Evolutionary conservation across 805 yeast genomes (phyloP), one percentile per base, ranked within the genome.

Genomic region (Vanderwaltozyma yarrowii): DNA sequence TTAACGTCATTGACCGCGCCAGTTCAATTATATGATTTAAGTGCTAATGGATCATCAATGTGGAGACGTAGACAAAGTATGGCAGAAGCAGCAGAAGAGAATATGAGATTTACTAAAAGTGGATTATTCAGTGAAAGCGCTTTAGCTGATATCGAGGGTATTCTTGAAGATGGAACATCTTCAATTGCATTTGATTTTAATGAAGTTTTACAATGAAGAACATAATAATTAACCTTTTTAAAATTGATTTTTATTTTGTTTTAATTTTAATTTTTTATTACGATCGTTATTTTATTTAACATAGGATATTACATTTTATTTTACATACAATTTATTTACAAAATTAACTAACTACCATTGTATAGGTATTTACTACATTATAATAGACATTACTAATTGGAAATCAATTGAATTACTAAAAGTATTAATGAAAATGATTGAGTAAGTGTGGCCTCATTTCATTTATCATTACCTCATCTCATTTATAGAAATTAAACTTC

Each of bases 51-150:
- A n/a, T 45, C 58, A 2, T 40, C 56, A 1, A 51, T 57, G 29
- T 59, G 64, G 54, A 57, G 76, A 50, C 70, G 87, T 54, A 66
- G 83, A 48, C 79, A 80, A 35, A 77, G 84, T 41, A 70, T 76
- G 37, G 80, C 69, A 2, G 92, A 81, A 49, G 88, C 92, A 4
- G 80, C 78, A 8, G 73, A 76, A 9, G 89, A 82, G 54, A 88
- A 88, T 10, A 64, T 76, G 47, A 65, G 89, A 45, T 76, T 80
- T 15, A 83, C 94, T 0, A 80, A 74, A 50, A 74, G 76, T 44
- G 94, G 94, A 5, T 61, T 83, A 39, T 82, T 82, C 56, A 79
- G 81, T 52, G 92, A 82, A 55, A 74, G 74, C 42, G 78, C 85
- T 3, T 58, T 83, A 50, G 76, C 77, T 9, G 84, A 79, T 50